Conservation (phyloP, 495 filamentous ascomycete species). For the Friedmanniomyces endolithicus region DNA sequence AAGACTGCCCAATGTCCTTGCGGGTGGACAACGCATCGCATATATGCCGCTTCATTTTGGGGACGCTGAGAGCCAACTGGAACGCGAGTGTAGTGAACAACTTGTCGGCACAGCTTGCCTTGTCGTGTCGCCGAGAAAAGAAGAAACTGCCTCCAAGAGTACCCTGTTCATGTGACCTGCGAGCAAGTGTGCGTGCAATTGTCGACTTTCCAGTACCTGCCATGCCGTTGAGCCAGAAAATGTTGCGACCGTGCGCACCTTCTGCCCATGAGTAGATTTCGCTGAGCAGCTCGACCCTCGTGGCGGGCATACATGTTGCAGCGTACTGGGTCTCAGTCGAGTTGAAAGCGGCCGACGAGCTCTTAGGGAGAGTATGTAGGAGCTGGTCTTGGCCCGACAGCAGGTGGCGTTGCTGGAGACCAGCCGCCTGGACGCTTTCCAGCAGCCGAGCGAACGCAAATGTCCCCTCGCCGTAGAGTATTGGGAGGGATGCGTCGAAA, state of each 20-base stretch:
- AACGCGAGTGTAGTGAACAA: slow-evolving; percentile 22
- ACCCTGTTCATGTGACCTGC: not conserved
- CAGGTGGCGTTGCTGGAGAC: not conserved
- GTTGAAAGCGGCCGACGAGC: not conserved
- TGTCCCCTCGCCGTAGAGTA: slow-evolving; percentile 10
- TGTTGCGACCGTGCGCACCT: slow-evolving; percentile 4
- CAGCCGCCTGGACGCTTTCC: not conserved
- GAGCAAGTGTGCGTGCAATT: slow-evolving; percentile 24
- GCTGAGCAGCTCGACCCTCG: slow-evolving; percentile 21
- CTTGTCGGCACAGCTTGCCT: slow-evolving; percentile 14
- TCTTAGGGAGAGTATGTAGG: not conserved
- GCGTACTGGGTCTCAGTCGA: not conserved
- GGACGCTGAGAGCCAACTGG: not conserved
- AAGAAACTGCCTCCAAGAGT: slow-evolving; percentile 25
- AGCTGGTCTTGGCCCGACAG: not conserved
- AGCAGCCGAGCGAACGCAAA: not conserved
- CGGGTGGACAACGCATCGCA: not conserved
- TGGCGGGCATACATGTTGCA: slow-evolving; percentile 18
- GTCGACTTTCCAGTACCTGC: slow-evolving; percentile 30
- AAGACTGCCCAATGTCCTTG: not conserved
- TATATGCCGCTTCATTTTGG: not conserved
- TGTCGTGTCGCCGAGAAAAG: slow-evolving; percentile 21
- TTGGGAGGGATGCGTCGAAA: slow-evolving; percentile 3
- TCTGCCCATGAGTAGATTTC: slow-evolving; percentile 23
- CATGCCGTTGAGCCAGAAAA: slow-evolving; percentile 32